Percentiles rank a stretch among this genome's conserved stretches.
Conservation (phyloP, 2,329 filamentous ascomycete species). For the Arthrobotrys sinensis region DNA sequence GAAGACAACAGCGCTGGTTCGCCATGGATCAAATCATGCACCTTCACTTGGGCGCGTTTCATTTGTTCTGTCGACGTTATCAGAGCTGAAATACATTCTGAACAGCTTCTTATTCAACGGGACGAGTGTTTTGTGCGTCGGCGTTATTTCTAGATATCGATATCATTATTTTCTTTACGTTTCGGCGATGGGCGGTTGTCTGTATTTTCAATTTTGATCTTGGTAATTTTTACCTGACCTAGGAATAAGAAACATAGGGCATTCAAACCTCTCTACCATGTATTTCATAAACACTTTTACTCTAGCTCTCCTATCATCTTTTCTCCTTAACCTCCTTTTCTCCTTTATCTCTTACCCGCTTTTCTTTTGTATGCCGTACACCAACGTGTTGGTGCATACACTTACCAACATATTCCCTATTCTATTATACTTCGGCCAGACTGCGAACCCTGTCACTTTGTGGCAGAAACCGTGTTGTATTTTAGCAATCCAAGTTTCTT, state of each 20-base stretch:
- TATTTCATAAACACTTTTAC: slow-evolving; percentile 34
- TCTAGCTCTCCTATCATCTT: not conserved
- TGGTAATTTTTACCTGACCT: slow-evolving; percentile 17
- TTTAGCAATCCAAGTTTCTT: slow-evolving; percentile 48
- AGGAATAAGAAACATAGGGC: slow-evolving; percentile 20
- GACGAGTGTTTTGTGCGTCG: slow-evolving; percentile 48
- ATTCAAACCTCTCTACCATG: slow-evolving; percentile 41
- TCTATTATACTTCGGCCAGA: slow-evolving; percentile 40
- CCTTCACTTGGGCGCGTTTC: slow-evolving; percentile 45
- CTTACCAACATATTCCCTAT: slow-evolving; percentile 22
- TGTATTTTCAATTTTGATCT: slow-evolving; percentile 37
- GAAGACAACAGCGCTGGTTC: slow-evolving; percentile 59
- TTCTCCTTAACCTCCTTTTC: slow-evolving; percentile 33
- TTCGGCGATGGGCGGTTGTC: slow-evolving; percentile 43
- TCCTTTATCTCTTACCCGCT: slow-evolving; percentile 4
- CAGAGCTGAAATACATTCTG: slow-evolving; percentile 45
- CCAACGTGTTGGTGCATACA: slow-evolving; percentile 21
- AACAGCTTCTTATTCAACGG: slow-evolving; percentile 36
- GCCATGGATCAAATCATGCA: slow-evolving; percentile 60
- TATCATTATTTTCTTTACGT: slow-evolving; percentile 22
- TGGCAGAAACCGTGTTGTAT: slow-evolving; percentile 59
- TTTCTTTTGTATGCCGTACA: not conserved
- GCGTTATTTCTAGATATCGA: slow-evolving; percentile 57
- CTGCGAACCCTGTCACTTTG: slow-evolving; percentile 44
- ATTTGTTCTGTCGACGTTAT: slow-evolving; percentile 60